These are phyloP conservation scores for Pichia sp. DNA, from an alignment of 1,139 yeast species.

Conservation along the genomic window DNA sequence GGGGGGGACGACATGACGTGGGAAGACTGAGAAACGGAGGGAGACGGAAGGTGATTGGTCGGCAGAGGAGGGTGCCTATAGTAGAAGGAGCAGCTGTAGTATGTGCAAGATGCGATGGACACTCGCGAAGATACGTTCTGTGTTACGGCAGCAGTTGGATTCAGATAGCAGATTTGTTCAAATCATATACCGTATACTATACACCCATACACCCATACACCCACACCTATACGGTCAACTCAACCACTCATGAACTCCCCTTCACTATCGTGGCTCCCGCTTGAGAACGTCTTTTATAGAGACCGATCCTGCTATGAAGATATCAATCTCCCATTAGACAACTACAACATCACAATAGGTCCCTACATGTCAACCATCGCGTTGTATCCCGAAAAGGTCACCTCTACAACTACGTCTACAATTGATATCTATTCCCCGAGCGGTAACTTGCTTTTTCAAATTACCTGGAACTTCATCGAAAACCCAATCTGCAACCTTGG, in stretches of 20 bases:
- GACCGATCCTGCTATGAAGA: constrained; percentile 27
- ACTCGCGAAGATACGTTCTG: too few species aligned
- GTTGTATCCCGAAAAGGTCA: constrained; percentile 21
- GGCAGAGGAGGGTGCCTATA: too few species aligned
- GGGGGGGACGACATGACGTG: too few species aligned
- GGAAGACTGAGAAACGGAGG: too few species aligned
- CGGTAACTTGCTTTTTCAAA: constrained; percentile 43
- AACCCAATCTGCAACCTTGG: constrained; percentile 54
- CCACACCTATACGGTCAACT: too few species aligned
- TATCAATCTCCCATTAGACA: constrained; percentile 27
- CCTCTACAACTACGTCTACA: constrained; percentile 21
- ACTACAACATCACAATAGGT: constrained; percentile 35
- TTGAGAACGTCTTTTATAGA: constrained; percentile 56
- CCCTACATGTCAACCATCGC: constrained; percentile 43
- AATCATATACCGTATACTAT: background rate
- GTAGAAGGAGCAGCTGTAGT: too few species aligned
- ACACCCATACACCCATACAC: too few species aligned
- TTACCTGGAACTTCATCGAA: constrained; percentile 46
- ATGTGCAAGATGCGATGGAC: too few species aligned
- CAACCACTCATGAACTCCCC: too few species aligned
- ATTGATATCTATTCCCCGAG: constrained; percentile 37
- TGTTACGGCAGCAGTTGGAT: too few species aligned
- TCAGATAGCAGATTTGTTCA: too few species aligned
- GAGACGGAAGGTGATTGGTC: too few species aligned
- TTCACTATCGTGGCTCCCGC: constrained; percentile 50